Conservation (phyloP, 768 basidiomycete species). For the Boletus reticulatus region DNA sequence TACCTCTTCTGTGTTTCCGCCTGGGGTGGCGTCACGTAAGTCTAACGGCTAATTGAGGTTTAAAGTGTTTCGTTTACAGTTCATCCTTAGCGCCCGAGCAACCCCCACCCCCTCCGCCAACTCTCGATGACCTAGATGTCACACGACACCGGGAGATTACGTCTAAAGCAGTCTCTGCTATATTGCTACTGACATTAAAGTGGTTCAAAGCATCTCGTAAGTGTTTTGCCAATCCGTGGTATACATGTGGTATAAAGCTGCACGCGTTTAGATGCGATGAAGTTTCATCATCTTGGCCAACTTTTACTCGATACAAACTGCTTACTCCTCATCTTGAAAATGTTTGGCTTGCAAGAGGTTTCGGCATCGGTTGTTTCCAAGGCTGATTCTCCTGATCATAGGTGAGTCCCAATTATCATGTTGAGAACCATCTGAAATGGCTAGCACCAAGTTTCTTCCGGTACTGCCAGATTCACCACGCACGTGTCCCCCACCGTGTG, state of each 20-base stretch:
- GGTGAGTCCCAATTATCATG: conserved; percentile 44
- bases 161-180: conserved; percentile 95
- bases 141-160: conserved; percentile 96
- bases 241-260: not conserved
- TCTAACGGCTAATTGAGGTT: not conserved
- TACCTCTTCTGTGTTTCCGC: conserved; percentile 68
- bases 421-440: conserved; percentile 5
- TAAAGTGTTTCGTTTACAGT: not conserved
- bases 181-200: conserved; percentile 83
- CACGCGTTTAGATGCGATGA: conserved; percentile 80
- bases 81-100: conserved; percentile 54
- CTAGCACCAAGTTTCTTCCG: conserved; percentile 85
- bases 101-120: conserved; percentile 62
- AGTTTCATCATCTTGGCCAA: conserved; percentile 97
- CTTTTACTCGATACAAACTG: conserved; percentile 94
- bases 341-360: conserved; percentile 97
- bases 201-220: conserved; percentile 99
- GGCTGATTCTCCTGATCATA: conserved; percentile 84
- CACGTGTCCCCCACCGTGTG: conserved; percentile 57
- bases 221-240: conserved; percentile 30
- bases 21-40: conserved; percentile 66
- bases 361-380: conserved; percentile 79
- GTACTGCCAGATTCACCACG: conserved; percentile 80
- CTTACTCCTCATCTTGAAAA: conserved; percentile 88
- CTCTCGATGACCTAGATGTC: conserved; percentile 89